Percentiles rank a stretch among this genome's conserved stretches.
Evolutionary conservation across 352 stramenopile species (phyloP).

Genomic region (Blastocystis sp.): DNA sequence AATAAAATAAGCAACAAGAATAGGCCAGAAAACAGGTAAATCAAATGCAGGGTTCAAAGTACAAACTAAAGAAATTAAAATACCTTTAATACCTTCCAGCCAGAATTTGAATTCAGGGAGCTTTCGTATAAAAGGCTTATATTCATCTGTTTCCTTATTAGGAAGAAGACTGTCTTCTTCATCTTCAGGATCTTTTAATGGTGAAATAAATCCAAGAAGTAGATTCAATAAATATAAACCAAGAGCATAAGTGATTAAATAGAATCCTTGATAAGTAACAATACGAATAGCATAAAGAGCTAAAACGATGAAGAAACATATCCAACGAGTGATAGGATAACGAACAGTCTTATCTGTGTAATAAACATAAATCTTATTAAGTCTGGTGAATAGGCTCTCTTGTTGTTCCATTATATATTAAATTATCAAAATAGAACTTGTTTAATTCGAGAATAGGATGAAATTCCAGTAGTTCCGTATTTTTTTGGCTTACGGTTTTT

Average conservation of each 20-base stretch:
- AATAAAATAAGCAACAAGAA: slow-evolving; percentile 34
- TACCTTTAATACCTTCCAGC: slow-evolving; percentile 16
- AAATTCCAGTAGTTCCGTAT: too few species aligned
- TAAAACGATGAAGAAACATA: slow-evolving; percentile 6
- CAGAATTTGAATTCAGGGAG: slow-evolving; percentile 35
- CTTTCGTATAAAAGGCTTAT: slow-evolving; percentile 23
- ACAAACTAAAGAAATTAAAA: slow-evolving; percentile 14
- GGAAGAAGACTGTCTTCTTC: slow-evolving; percentile 34
- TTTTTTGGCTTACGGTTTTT: too few species aligned
- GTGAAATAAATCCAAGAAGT: slow-evolving; percentile 25
- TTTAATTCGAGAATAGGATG: too few species aligned
- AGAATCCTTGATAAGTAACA: slow-evolving; percentile 12
- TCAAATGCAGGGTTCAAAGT: slow-evolving; percentile 27
- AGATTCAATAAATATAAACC: slow-evolving; percentile 34
- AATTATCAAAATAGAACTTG: too few species aligned
- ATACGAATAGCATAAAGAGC: slow-evolving; percentile 17
- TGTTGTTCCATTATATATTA: too few species aligned
- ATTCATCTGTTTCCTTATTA: slow-evolving; percentile 19
- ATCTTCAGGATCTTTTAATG: slow-evolving; percentile 26
- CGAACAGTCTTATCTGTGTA: slow-evolving; percentile 37
- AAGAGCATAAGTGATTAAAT: slow-evolving; percentile 29
- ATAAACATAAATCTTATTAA: slow-evolving; percentile 27
- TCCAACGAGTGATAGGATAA: slow-evolving; percentile 16
- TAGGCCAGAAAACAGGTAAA: slow-evolving; percentile 31
- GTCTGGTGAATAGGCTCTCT: too few species aligned